Conservation (phyloP, 108 stramenopile genomes). For the Fragilaria radians region DNA sequence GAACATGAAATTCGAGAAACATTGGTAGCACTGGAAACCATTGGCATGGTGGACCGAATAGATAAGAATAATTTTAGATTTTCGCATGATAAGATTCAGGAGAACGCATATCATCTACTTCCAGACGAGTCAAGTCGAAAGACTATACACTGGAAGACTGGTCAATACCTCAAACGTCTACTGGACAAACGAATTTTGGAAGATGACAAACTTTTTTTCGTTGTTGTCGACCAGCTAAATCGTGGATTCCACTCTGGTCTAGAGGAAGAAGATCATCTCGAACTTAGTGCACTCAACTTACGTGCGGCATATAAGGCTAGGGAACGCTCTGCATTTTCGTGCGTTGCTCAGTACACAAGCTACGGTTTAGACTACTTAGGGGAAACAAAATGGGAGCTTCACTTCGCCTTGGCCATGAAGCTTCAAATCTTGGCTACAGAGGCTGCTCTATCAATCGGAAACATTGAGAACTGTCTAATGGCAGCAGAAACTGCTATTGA, state of each 20-base stretch:
- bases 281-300: background rate
- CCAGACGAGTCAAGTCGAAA: constrained; percentile 17
- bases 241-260: background rate
- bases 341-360: background rate
- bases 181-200: background rate
- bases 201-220: background rate
- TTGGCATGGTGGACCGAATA: background rate
- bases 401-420: background rate
- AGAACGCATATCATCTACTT: constrained; percentile 26
- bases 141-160: constrained; percentile 1
- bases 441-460: background rate
- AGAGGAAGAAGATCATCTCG: background rate
- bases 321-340: background rate
- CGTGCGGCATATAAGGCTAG: background rate
- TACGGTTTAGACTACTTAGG: background rate
- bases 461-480: background rate
- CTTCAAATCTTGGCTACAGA: background rate
- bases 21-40: background rate
- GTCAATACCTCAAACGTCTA: background rate
- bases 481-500: background rate
- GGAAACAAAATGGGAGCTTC: background rate
- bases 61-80: constrained; percentile 4
- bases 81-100: constrained; percentile 29
- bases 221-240: background rate
- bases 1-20: background rate